phyloP scores from a whole-genome alignment of 495 filamentous ascomycete species.

The Glarea lozoyensis region DNA sequence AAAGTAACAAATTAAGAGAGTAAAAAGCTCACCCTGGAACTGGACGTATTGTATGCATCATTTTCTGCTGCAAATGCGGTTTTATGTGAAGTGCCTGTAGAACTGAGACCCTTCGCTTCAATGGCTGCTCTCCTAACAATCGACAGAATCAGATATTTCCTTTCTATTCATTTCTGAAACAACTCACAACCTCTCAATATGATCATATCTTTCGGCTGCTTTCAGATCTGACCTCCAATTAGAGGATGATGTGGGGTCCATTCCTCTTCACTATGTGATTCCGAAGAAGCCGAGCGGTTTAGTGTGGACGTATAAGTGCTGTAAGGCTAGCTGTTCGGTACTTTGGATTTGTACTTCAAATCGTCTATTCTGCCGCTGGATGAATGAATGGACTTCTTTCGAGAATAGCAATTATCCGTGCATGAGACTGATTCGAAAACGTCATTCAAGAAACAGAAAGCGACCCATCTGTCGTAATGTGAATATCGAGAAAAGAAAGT shows the following conservation, averaged over 20 bases:
- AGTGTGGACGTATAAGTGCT: too few relatives aligned
- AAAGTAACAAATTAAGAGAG: background rate
- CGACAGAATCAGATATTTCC: too few relatives aligned
- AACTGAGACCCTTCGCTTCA: constrained; percentile 10
- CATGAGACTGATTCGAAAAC: too few relatives aligned
- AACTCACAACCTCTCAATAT: constrained; percentile 40
- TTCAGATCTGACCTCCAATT: constrained; percentile 32
- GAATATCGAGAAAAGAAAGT: too few relatives aligned
- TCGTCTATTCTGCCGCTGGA: too few relatives aligned
- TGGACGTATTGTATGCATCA: constrained; percentile 16
- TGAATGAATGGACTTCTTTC: too few relatives aligned
- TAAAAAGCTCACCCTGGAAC: constrained; percentile 15
- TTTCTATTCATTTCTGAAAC: too few relatives aligned
- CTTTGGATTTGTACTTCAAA: too few relatives aligned
- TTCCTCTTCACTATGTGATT: constrained; percentile 8
- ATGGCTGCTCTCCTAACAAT: constrained; percentile 13
- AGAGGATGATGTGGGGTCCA: constrained; percentile 18
- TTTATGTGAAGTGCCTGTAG: constrained; percentile 15
- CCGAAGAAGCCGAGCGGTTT: constrained; percentile 9
- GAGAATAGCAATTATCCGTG: too few relatives aligned
- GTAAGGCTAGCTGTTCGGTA: too few relatives aligned
- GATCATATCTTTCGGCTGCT: constrained; percentile 41
- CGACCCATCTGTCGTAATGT: too few relatives aligned
- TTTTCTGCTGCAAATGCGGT: constrained; percentile 19
- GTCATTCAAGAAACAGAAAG: too few relatives aligned